Conservation (phyloP, 2,329 filamentous ascomycete genomes). For the Paraconiothyrium sp. region DNA sequence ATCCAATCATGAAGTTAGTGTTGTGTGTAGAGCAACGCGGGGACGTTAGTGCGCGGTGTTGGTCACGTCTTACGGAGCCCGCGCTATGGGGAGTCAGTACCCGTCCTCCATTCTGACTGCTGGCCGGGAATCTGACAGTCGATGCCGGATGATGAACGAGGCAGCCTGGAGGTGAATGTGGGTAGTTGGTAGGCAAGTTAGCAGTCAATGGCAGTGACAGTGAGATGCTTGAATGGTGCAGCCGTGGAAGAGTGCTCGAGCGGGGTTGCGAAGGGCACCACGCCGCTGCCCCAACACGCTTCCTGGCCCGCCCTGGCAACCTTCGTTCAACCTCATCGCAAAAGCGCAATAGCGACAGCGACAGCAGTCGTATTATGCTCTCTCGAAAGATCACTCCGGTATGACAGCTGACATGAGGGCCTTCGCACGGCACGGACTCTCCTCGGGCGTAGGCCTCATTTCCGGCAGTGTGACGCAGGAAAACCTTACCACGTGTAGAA, state of each 20-base stretch:
- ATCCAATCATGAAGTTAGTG: background rate
- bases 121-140: background rate
- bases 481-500: background rate
- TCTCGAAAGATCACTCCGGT: background rate
- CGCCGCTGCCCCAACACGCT: background rate
- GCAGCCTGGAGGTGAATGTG: too few species aligned
- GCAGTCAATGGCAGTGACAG: background rate
- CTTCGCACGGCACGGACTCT: background rate
- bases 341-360: background rate
- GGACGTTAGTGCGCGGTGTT: slow-evolving; percentile 11
- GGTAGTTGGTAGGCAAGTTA: background rate
- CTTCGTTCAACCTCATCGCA: background rate
- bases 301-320: background rate
- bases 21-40: background rate
- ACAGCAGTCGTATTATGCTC: background rate
- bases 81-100: background rate
- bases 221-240: background rate
- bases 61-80: slow-evolving; percentile 1
- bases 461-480: slow-evolving; percentile 1
- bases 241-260: background rate
- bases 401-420: background rate
- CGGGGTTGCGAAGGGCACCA: background rate
- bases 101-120: slow-evolving; percentile 1
- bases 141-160: too few species aligned
- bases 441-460: background rate